Base-by-base conservation (phyloP, 2,329 filamentous ascomycete genomes). In the Juglanconis juglandina region DNA sequence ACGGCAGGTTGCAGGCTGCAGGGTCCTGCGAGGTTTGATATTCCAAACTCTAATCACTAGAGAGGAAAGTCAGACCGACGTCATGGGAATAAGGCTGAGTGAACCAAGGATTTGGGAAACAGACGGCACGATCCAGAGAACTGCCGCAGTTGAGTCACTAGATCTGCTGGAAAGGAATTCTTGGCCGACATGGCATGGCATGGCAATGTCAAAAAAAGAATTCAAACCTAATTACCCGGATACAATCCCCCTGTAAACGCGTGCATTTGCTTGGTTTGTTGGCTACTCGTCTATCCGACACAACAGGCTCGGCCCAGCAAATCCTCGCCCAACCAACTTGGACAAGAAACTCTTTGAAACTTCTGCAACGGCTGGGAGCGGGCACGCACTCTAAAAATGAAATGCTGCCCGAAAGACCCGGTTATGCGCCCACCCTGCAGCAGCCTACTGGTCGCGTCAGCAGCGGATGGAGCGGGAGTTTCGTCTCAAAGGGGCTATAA, bases 361-460 rank as follows among this genome's bases (percentile, higher is more conserved):
- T 13, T 42, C 39, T 42, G 39, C 39, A 14, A 42, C 39, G 39
- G 39, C 39, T 42, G 39, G 39, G 39, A 42, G 42, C 42, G 5
- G 17, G 17, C 24, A 13, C 9, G n/a, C 24, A 10, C n/a, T 32
- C 46, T 11, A 32, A 34, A 24, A 17, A 32, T 32, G 46, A 17
- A 13, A n/a, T 34, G 37, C 33, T 56, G 53, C 33, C 24, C 35
- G 13, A 35, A n/a, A 34, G 7, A 6, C 17, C 53, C 14, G 41
- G 53, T 24, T 48, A 48, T 56, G 53, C 53, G 32, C 48, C 39
- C 53, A 56, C 53, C 53, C 44, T 56, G 53, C 53, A 54, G 52
- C 52, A 39, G 24, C n/a, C 34, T 51, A 9, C 30, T 53, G 17
- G 9, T 39, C 35, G 24, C 33, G 51, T 41, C n/a, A 46, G 41